Conservation (phyloP, 202 grass and related monocot genomes). For the Miscanthus sacchariflorus region DNA sequence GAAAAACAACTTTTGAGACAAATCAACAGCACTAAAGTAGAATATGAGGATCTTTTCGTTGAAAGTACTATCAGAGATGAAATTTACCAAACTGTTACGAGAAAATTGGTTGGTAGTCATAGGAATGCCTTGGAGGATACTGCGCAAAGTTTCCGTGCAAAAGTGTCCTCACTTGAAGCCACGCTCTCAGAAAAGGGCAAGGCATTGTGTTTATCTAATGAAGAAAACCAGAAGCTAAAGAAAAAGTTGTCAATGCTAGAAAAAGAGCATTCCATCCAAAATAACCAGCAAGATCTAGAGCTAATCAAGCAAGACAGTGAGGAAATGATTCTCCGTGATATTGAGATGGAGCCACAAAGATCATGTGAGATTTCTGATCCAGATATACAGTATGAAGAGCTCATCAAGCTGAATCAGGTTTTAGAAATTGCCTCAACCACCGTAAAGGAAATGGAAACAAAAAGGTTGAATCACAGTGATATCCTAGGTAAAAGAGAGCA, state of each 20-base stretch:
- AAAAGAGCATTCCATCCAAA: slow-evolving; percentile 39
- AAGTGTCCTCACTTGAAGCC: slow-evolving; percentile 61
- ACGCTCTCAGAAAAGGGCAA: slow-evolving; percentile 67
- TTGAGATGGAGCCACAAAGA: slow-evolving; percentile 68
- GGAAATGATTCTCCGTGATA: slow-evolving; percentile 69
- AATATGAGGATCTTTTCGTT: slow-evolving; percentile 63
- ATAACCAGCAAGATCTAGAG: slow-evolving; percentile 46
- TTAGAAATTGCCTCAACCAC: slow-evolving; percentile 53
- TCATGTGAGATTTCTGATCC: slow-evolving; percentile 50
- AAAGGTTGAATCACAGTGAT: slow-evolving; percentile 46
- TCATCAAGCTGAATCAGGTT: slow-evolving; percentile 56
- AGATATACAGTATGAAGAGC: slow-evolving; percentile 53
- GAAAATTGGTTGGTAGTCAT: slow-evolving; percentile 56
- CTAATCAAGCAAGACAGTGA: slow-evolving; percentile 54
- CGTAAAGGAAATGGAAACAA: slow-evolving; percentile 60
- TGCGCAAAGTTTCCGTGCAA: slow-evolving; percentile 49
- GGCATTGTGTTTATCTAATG: slow-evolving; percentile 57
- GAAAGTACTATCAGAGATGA: slow-evolving; percentile 84
- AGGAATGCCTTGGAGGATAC: slow-evolving; percentile 52
- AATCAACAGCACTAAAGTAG: slow-evolving; percentile 55
- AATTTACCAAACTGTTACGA: slow-evolving; percentile 63
- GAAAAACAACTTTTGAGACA: slow-evolving; percentile 60
- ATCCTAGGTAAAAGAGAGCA: slow-evolving; percentile 59
- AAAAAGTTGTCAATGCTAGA: slow-evolving; percentile 55
- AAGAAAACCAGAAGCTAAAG: slow-evolving; percentile 79